Percentiles rank a stretch among this genome's conserved stretches.
Conservation (phyloP, 2,329 filamentous ascomycete species). For the Diaporthe australafricana region DNA sequence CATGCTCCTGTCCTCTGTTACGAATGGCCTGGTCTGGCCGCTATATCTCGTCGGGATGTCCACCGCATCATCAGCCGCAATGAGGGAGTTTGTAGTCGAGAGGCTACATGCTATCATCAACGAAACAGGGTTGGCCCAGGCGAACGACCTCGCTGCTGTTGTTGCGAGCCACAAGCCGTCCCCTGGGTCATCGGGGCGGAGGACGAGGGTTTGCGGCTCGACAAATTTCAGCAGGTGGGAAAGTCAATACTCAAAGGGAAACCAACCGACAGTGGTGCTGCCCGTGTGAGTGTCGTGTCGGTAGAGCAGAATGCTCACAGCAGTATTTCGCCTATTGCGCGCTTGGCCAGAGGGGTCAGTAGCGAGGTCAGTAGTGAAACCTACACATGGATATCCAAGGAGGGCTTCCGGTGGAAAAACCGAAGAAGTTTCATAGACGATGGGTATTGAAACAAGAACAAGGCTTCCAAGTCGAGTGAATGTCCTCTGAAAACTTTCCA, state of each 20-base stretch:
- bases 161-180: conserved; percentile 50
- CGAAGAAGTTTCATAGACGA: background rate
- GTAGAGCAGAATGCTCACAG: background rate
- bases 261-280: conserved; percentile 13
- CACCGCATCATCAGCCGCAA: conserved; percentile 54
- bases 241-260: background rate
- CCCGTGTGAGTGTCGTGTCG: background rate
- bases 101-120: conserved; percentile 57
- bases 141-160: conserved; percentile 55
- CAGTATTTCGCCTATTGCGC: background rate
- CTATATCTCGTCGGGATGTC: conserved; percentile 62
- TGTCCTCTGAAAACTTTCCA: background rate
- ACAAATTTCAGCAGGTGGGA: conserved; percentile 1
- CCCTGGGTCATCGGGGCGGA: background rate
- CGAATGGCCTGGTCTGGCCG: conserved; percentile 62
- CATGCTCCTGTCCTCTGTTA: conserved; percentile 60
- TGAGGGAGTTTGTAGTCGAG: conserved; percentile 57
- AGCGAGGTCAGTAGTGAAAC: too few species aligned
- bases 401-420: too few species aligned
- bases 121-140: conserved; percentile 60
- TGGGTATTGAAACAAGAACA: background rate
- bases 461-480: background rate
- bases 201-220: background rate
- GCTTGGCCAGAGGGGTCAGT: background rate
- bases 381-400: background rate